Evolutionary conservation across 805 yeast genomes (phyloP), one percentile per base, ranked within the genome.

Genomic region (Cyberlindnera saturnus): DNA sequence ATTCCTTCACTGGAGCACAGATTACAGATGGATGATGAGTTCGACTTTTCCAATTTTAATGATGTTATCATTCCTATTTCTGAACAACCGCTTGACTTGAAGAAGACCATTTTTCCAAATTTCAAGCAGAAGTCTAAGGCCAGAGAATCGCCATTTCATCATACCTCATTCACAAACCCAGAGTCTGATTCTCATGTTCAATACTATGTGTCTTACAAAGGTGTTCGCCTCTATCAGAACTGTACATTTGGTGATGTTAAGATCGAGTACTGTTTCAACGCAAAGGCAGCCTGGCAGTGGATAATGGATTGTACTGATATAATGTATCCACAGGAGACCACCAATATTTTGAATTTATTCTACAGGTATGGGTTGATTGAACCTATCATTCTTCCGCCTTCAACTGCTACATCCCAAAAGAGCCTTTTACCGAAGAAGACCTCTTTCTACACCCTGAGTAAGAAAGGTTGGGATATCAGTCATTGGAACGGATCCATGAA

Each of bases 211-310:
- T 76, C 90, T 0, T 53, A 65, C 19, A 65, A 62, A 10, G 96
- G 96, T 1, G 70, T 86, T 3, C 64, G 96, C 16, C 53, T 86
- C 4, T 77, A 76, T 50, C 58, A 67, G 35, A 57, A 73, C 37
- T 70, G 69, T 44, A 51, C 53, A 6, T 70, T 73, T 46, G 62
- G 61, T 10, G 43, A 55, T 1, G 44, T 53, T 1, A 47, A 28
- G 2, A 55, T 72, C 3, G 64, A 69, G n/a, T 72, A 70, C 51
- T 73, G 79, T 42, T 71, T 86, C 48, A 73, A 85, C 2, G 95
- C 96, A 0, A 84, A 84, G 52, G 83, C 93, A 0, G 66, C 83
- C 0, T 74, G 81, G 62, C 96, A 89, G 56, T 91, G 96, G 96
- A 56, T 91, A 6, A 72, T 83, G 77, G 98, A 91, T 49, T 89